These are phyloP conservation scores for Helotiales sp. DNA, from an alignment of 2,329 filamentous ascomycete genomes.

Conservation along the genomic window DNA sequence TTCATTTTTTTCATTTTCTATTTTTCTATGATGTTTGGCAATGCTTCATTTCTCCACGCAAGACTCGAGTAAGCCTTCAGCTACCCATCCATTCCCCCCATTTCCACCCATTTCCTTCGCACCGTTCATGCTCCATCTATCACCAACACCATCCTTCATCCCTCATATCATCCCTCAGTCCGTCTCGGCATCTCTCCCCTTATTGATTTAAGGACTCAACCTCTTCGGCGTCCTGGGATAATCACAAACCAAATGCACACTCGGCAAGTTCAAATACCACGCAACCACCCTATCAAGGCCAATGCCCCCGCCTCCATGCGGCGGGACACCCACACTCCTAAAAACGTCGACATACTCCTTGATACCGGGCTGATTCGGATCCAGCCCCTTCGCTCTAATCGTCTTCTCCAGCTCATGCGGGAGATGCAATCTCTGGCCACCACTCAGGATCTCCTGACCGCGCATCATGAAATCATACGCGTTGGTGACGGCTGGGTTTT, in stretches of 20 bases:
- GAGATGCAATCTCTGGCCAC: conserved; percentile 89
- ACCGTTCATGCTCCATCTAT: no score
- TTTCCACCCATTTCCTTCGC: no score
- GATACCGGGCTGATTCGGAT: conserved; percentile 75
- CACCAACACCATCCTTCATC: no score
- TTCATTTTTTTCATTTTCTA: no score
- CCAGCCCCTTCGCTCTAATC: conserved; percentile 79
- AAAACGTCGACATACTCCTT: conserved; percentile 91
- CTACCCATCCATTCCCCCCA: no score
- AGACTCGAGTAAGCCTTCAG: no score
- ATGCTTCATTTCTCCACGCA: no score
- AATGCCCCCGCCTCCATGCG: conserved; percentile 88
- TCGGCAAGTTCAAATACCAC: conserved; percentile 64
- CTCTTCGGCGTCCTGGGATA: conserved; percentile 67
- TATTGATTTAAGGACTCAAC: conserved; percentile 52
- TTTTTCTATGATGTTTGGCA: no score
- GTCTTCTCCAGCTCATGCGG: conserved; percentile 76
- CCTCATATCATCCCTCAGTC: not conserved
- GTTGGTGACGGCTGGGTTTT: conserved; percentile 68
- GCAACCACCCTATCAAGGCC: conserved; percentile 85
- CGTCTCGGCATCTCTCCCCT: not conserved
- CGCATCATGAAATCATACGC: conserved; percentile 86
- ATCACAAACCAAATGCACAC: conserved; percentile 61
- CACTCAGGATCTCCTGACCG: conserved; percentile 90
- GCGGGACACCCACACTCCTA: conserved; percentile 79